phyloP scores from a whole-genome alignment of 768 basidiomycete species.

The Tephrocybe sp. region DNA sequence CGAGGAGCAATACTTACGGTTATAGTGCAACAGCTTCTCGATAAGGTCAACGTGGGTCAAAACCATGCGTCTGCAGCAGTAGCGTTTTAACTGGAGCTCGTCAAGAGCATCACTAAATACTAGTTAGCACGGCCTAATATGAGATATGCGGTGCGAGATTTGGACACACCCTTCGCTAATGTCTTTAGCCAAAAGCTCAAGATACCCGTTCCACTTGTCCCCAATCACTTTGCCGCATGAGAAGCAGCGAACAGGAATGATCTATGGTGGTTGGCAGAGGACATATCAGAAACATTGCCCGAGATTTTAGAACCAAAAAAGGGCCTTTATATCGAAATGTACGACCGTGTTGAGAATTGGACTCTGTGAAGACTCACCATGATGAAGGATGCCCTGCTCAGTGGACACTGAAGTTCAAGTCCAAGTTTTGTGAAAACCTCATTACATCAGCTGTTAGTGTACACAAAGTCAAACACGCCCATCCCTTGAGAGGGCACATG shows the following conservation, averaged over 20 bases:
- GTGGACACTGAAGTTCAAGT: not conserved
- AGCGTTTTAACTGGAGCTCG: constrained; percentile 85
- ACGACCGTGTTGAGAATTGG: no score
- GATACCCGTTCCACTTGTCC: constrained; percentile 91
- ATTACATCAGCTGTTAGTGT: constrained; percentile 5
- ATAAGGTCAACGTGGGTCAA: constrained; percentile 97
- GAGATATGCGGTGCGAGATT: not conserved
- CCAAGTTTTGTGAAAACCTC: not conserved
- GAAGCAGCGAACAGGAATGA: constrained; percentile 95
- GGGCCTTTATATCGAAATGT: no score
- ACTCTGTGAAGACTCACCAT: constrained; percentile 8
- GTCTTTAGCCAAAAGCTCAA: constrained; percentile 78
- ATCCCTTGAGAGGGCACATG: no score
- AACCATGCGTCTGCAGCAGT: constrained; percentile 97
- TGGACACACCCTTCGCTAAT: constrained; percentile 82
- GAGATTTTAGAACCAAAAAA: no score
- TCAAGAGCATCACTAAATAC: constrained; percentile 84
- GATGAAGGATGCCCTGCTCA: not conserved
- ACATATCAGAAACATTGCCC: not conserved
- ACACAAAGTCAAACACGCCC: not conserved
- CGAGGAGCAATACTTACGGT: constrained; percentile 57
- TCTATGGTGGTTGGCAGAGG: constrained; percentile 50
- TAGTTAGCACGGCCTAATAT: not conserved
- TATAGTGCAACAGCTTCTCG: constrained; percentile 95
- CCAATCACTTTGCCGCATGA: constrained; percentile 97